Evolutionary conservation across 2,329 filamentous ascomycete genomes (phyloP), one percentile per base, ranked within the genome.

Genomic region (Fusarium compactum): DNA sequence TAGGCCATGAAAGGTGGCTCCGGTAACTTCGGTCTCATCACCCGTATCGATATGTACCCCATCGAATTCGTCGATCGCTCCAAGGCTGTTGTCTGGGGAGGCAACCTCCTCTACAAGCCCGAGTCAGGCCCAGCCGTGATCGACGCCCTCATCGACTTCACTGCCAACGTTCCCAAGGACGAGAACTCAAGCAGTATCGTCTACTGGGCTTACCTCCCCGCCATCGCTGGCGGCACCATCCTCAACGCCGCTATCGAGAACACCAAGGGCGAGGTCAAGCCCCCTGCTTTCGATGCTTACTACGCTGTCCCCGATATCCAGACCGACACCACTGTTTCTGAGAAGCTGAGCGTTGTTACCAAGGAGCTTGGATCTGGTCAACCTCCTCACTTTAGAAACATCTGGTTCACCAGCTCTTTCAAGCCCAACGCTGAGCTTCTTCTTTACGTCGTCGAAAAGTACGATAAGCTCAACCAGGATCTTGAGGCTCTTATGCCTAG

Each of bases 1-100:
- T 27, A 70, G 67, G 84, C 83, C 1, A 75, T 86, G 22, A 83
- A 84, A 48, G 85, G 84, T 8, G 84, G 83, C n/a, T 79, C 79
- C 15, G 82, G 79, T 60, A 86, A 86, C 67, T 82, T 84, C 18
- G 83, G 82, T 11, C 73, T 82, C 11, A 74, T 80, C 18, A 80
- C 82, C 6, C 71, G 75, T 24, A 74, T 78, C 22, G 77, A 80
- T 25, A 67, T 80, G 75, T 66, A 73, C n/a, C 69, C 76, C 14
- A 78, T 79, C 15, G 74, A 76, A 24, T 77, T 76, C 22, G 70
- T 58, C 8, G 71, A 78, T 56, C 67, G 68, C 3, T 41, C 46
- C 6, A 73, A 72, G 9, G 77, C 76, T 3, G 70, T 71, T 4
- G 70, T 80, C 6, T 80, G 77, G 78, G 78, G 78, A 6, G 78